Evolutionary conservation across 2,329 filamentous ascomycete species (phyloP), one percentile per base, ranked within the genome.

Genomic region (Penicillium occitanis): DNA sequence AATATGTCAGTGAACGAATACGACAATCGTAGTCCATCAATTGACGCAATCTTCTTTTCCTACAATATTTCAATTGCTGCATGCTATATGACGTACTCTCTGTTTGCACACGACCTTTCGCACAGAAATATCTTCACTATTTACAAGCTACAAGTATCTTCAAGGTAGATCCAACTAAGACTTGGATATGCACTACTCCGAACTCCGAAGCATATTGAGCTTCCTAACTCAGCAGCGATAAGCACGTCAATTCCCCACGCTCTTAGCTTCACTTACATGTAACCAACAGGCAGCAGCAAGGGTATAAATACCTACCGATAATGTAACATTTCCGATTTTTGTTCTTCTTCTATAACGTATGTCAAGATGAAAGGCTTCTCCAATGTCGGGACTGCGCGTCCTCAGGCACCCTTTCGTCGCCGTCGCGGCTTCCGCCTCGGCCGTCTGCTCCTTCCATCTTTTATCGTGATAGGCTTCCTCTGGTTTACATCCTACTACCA

Each of bases 401-500:
- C 64, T 22, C 44, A 57, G 40, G 17, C 50, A 13, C 42, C 58
- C 42, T 55, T 59, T 19, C 60, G 65, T 28, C 65, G 61, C 30
- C 57, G 46, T n/a, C 60, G 64, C 14, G 53, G 55, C 35, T 35
- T 53, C 42, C 53, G 61, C 30, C n/a, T 44, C 25, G 37, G 61
- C 59, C 65, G 62, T 48, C 14, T 64, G 37, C n/a, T 64, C 33
- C 65, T 66, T 19, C 61, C 62, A 5, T 37, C 48, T 53, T 48
- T 64, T 14, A 25, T 64, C 37, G 61, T 64, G 28, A 55, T 51
- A 50, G 33, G 65, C 61, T 61, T 67, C 58, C 25, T 65, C 17
- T 55, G 61, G 48, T 61, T 67, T 25, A 65, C 63, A 19, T 48
- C 64, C 42, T 62, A 67, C 55, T 58, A 48, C 40, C 37, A 55